A percentile compares a stretch with the other conserved stretches of the same genome.
These are phyloP conservation scores for Parachaetomium inaequale DNA, from an alignment of 495 filamentous ascomycete species.

Conservation along the genomic window DNA sequence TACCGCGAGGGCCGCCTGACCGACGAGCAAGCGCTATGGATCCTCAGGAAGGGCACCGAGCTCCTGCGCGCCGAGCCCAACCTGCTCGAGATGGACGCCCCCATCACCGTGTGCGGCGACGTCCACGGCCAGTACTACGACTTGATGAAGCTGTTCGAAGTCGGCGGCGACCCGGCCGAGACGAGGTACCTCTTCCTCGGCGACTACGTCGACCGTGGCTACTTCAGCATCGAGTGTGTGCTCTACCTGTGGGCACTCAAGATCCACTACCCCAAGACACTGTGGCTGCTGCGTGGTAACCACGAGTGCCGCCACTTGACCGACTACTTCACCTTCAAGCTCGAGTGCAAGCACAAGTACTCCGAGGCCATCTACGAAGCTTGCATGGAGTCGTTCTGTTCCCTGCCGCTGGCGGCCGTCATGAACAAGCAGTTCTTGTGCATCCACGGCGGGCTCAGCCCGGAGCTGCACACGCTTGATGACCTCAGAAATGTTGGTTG, in stretches of 20 bases:
- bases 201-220: conserved; percentile 96
- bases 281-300: conserved; percentile 95
- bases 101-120: conserved; percentile 98
- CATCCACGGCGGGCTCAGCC: conserved; percentile 94
- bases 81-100: conserved; percentile 97
- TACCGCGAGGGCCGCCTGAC: conserved; percentile 96
- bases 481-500: conserved; percentile 76
- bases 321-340: conserved; percentile 99
- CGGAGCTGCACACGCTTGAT: conserved; percentile 91
- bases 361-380: conserved; percentile 95
- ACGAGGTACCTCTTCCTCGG: conserved; percentile 95
- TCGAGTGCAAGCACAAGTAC: conserved; percentile 99
- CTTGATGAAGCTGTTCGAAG: conserved; percentile 98
- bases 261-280: conserved; percentile 97
- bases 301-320: conserved; percentile 98
- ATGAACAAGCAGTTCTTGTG: conserved; percentile 99
- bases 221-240: conserved; percentile 99
- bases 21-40: conserved; percentile 95
- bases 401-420: conserved; percentile 86
- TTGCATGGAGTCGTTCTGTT: conserved; percentile 96
- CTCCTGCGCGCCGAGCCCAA: conserved; percentile 85
- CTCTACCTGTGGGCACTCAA: conserved; percentile 97
- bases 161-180: conserved; percentile 93
- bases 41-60: conserved; percentile 80
- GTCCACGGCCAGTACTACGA: conserved; percentile 99